These are phyloP conservation scores for Erigeron canadensis DNA, from an alignment of 129 eudicot genomes.

Conservation along the genomic window DNA sequence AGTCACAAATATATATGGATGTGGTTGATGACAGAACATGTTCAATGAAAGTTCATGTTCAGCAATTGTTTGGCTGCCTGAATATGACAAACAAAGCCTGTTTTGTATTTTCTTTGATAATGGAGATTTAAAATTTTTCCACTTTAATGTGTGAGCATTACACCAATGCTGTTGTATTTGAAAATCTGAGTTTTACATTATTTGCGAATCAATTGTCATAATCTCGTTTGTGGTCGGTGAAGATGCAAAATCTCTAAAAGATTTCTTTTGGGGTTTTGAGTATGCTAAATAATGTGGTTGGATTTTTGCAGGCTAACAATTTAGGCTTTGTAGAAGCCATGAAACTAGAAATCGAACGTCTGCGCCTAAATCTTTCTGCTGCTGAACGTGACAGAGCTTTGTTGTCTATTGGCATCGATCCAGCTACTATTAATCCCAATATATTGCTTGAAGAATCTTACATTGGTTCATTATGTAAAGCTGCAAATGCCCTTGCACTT, in stretches of 20 bases:
- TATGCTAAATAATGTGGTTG: conserved; percentile 14
- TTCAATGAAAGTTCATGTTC: no score
- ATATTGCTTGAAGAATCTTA: conserved; percentile 63
- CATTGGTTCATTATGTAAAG: conserved; percentile 61
- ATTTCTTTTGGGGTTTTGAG: conserved; percentile 17
- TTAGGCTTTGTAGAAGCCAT: conserved; percentile 75
- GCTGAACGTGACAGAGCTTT: conserved; percentile 95
- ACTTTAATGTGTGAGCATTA: no score
- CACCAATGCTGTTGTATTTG: no score
- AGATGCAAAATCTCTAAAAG: not conserved
- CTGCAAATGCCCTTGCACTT: conserved; percentile 74
- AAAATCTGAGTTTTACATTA: no score
- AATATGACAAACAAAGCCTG: no score
- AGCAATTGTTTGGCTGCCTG: no score
- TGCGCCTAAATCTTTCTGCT: conserved; percentile 79
- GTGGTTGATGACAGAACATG: conserved; percentile 1
- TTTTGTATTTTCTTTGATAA: no score
- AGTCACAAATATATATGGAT: conserved; percentile 4
- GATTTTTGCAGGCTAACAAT: conserved; percentile 59
- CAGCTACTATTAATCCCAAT: conserved; percentile 90
- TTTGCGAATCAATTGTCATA: no score
- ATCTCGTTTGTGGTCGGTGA: no score
- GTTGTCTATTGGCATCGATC: conserved; percentile 86
- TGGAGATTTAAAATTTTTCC: no score
- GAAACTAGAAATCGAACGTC: conserved; percentile 95